These are phyloP conservation scores for Orbilia oligospora DNA, from an alignment of 2,329 filamentous ascomycete species.

Conservation along the genomic window DNA sequence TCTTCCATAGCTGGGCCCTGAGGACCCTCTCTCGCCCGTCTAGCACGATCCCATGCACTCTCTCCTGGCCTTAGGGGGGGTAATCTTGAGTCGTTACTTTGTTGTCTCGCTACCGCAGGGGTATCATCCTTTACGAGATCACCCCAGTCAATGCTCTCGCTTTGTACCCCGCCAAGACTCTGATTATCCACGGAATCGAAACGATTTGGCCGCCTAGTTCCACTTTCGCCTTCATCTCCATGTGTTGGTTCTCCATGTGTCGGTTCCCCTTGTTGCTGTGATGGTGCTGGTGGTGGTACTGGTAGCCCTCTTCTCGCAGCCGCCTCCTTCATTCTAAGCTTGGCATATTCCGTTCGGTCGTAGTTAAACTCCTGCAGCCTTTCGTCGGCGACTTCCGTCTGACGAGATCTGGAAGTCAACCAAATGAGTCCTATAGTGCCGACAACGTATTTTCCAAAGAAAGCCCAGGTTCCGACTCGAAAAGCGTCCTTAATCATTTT, in stretches of 20 bases:
- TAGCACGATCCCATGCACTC: constrained; percentile 44
- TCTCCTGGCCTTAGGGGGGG: constrained; percentile 10
- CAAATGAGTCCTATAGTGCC: constrained; percentile 10
- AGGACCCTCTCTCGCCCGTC: constrained; percentile 26
- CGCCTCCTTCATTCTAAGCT: constrained; percentile 1
- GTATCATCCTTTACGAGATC: constrained; percentile 28
- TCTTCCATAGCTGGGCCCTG: constrained; percentile 50
- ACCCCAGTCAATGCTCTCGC: constrained; percentile 50
- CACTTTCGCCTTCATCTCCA: background rate
- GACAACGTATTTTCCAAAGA: constrained; percentile 38
- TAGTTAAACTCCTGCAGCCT: constrained; percentile 52
- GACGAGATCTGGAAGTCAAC: constrained; percentile 17
- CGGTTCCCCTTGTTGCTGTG: background rate
- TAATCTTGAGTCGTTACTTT: background rate
- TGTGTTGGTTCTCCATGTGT: background rate
- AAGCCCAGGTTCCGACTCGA: constrained; percentile 27
- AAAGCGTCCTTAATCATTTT: background rate
- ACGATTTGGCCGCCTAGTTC: background rate
- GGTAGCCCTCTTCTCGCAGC: background rate
- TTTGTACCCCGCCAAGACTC: constrained; percentile 45
- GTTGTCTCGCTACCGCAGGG: background rate
- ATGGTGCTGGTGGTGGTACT: constrained; percentile 3
- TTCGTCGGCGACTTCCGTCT: constrained; percentile 37
- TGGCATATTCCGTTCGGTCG: constrained; percentile 40
- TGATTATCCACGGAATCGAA: constrained; percentile 32